Evolutionary conservation across 305 asterid genomes (phyloP), one percentile per base, ranked within the genome.

Genomic region (Fraxinus velutina): DNA sequence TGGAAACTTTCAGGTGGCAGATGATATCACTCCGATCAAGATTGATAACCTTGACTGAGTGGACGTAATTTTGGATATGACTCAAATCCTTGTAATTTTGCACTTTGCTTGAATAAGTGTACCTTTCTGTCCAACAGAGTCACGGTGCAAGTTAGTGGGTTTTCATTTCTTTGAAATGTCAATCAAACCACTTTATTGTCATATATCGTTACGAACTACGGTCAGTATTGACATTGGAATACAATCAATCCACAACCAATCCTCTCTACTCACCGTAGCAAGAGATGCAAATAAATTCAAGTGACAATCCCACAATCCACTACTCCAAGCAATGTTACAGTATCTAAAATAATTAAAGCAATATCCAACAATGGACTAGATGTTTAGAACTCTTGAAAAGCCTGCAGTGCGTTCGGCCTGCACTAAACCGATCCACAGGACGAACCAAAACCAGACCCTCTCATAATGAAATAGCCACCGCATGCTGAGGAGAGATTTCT

Each of bases 1-100:
- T n/a, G 98, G 98, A 52, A 81, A 78, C 21, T 90, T 90, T 83
- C 70, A 85, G 70, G 93, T 96, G 24, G 98, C 97, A 0, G 98
- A 96, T 85, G 93, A 92, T 81, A 89, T 93, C 86, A 84, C 85
- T 47, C 97, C 98, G 17, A 79, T 96, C 85, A 92, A 90, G 83
- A 85, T 96, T 2, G 93, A 93, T 36, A 94, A 96, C 83, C 86
- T 91, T 47, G 97, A 93, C 84, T 90, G 82, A 95, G 86, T 62
- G 81, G 5, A 15, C 17, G 5, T 6, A 70, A 13, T 32, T 32
- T 29, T 15, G 75, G 44, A 19, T 55, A 6, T 2, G 29, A 30
- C 22, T 29, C 24, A 0, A 13, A 10, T 12, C 22, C 15, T 29
- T 12, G 13, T 29, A 6, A 12, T 64, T 8, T 66, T 24, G 13